A percentile compares a stretch with the other conserved stretches of the same genome.
These are phyloP conservation scores for Cyclocybe cylindracea DNA, from an alignment of 768 basidiomycete genomes.

Conservation along the genomic window DNA sequence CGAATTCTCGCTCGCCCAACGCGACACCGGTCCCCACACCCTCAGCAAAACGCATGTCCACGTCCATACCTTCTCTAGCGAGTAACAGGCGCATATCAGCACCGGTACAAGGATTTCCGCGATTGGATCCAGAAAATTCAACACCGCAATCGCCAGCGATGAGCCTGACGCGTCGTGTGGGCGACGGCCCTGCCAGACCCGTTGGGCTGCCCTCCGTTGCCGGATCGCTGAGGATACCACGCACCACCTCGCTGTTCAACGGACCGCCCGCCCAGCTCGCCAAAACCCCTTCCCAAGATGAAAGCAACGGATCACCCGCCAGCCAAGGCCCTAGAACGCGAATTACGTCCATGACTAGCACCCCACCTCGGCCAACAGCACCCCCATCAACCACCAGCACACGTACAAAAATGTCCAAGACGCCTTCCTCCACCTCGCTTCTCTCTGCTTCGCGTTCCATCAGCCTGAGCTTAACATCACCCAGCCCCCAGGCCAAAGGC, in stretches of 20 bases:
- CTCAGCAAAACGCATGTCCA: slow-evolving; percentile 36
- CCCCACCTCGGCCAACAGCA: slow-evolving; percentile 18
- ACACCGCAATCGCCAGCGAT: slow-evolving; percentile 25
- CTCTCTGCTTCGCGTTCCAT: slow-evolving; percentile 32
- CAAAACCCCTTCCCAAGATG: slow-evolving; percentile 14
- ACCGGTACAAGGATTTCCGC: slow-evolving; percentile 32
- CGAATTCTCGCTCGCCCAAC: slow-evolving; percentile 44
- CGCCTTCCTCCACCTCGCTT: slow-evolving; percentile 23
- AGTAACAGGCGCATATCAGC: slow-evolving; percentile 41
- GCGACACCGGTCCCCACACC: slow-evolving; percentile 44
- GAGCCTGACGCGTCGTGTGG: slow-evolving; percentile 19
- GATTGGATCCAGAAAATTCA: slow-evolving; percentile 24
- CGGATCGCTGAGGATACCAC: slow-evolving; percentile 22
- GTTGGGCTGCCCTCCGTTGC: slow-evolving; percentile 19
- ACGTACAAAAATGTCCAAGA: slow-evolving; percentile 20
- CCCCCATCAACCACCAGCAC: slow-evolving; percentile 18
- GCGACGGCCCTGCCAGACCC: slow-evolving; percentile 8
- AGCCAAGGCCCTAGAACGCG: slow-evolving; percentile 30
- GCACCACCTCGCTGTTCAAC: slow-evolving; percentile 25
- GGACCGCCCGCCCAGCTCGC: slow-evolving; percentile 21
- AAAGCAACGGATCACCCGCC: slow-evolving; percentile 29
- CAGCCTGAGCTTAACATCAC: slow-evolving; percentile 33
- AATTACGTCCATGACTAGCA: slow-evolving; percentile 44
- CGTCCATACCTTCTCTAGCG: slow-evolving; percentile 37
- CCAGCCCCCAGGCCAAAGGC: slow-evolving; percentile 36